phyloP scores from a whole-genome alignment of 306 rosid genomes.

The Morella rubra region DNA sequence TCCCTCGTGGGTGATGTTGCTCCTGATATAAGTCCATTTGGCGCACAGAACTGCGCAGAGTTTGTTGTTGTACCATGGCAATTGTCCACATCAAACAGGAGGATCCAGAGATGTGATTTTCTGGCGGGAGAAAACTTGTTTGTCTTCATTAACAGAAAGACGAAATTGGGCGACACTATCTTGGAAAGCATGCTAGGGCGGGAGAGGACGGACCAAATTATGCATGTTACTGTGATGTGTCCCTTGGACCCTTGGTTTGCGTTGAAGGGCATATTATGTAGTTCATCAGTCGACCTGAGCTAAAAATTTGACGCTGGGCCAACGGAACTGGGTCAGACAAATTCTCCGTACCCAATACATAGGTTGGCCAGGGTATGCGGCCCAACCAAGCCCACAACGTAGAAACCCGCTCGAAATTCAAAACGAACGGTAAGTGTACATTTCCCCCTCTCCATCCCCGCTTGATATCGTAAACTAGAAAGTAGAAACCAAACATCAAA shows the following conservation, averaged over 20 bases:
- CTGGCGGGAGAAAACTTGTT: constrained; percentile 11
- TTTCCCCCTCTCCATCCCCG: constrained; percentile 13
- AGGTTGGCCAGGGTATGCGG: neutral
- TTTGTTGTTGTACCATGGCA: neutral
- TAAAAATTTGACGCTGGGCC: too few species aligned
- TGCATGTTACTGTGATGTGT: constrained; percentile 5
- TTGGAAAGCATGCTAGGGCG: neutral
- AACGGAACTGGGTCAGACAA: too few species aligned
- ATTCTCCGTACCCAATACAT: neutral
- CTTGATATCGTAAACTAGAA: neutral
- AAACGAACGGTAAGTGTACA: constrained; percentile 1
- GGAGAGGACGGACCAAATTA: constrained; percentile 19
- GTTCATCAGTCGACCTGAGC: too few species aligned
- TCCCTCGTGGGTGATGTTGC: too few species aligned
- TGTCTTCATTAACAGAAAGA: constrained; percentile 23
- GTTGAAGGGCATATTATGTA: neutral
- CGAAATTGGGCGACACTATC: constrained; percentile 6
- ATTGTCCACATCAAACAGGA: constrained; percentile 28
- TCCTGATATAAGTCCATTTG: neutral
- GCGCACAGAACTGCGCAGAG: too few species aligned
- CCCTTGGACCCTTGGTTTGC: neutral
- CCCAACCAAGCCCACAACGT: neutral
- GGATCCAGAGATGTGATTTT: constrained; percentile 13
- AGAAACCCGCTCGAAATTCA: neutral
- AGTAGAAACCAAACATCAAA: neutral